phyloP scores from a whole-genome alignment of 495 filamentous ascomycete genomes.

The Xylaria bambusicola region DNA sequence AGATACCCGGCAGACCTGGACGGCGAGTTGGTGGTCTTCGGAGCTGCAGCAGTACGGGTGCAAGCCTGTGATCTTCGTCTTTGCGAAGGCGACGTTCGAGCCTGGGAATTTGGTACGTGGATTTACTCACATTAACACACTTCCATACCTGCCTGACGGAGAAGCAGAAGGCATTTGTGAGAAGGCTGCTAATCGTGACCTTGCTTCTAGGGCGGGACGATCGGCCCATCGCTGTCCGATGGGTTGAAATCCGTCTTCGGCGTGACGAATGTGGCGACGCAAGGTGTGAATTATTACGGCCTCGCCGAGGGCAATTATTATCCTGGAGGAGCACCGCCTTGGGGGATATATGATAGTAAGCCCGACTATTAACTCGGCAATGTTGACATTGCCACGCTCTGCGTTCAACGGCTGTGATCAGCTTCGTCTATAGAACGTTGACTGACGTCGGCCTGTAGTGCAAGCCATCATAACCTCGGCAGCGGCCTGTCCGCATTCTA shows the following conservation, averaged over 20 bases:
- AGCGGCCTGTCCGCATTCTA: constrained; percentile 30
- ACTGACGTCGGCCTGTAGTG: constrained; percentile 6
- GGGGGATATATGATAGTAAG: constrained; percentile 36
- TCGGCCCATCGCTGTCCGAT: constrained; percentile 44
- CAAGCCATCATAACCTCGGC: constrained; percentile 30
- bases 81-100: constrained; percentile 52
- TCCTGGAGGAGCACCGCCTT: constrained; percentile 36
- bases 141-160: too few relatives aligned
- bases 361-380: too few relatives aligned
- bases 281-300: constrained; percentile 47
- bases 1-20: constrained; percentile 29
- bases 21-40: constrained; percentile 33
- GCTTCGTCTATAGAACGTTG: too few relatives aligned
- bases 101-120: constrained; percentile 52
- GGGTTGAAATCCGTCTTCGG: constrained; percentile 39
- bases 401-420: neutral
- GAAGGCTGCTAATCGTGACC: too few relatives aligned
- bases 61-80: constrained; percentile 46
- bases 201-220: constrained; percentile 46
- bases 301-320: constrained; percentile 41
- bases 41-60: constrained; percentile 46
- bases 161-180: too few relatives aligned
- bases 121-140: too few relatives aligned
- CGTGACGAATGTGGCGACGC: constrained; percentile 38
- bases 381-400: too few relatives aligned